phyloP scores from a whole-genome alignment of 805 yeast genomes.

The Saccharomycodes ludwigii region DNA sequence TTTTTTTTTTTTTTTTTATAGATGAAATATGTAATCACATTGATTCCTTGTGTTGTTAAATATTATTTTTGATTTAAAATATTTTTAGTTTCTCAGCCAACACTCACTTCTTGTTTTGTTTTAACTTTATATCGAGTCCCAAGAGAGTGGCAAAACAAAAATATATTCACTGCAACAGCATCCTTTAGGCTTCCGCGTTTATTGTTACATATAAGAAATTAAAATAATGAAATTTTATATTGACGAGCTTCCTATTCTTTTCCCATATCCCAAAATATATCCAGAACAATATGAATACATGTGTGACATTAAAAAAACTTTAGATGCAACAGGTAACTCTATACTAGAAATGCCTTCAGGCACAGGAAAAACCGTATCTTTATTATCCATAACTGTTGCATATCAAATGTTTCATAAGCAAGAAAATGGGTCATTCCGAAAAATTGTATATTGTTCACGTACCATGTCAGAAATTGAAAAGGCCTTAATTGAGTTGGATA shows the following conservation, averaged over 20 bases:
- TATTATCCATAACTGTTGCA: constrained; percentile 83
- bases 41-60: no score
- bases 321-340: constrained; percentile 95
- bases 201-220: no score
- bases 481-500: constrained; percentile 82
- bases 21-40: no score
- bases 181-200: no score
- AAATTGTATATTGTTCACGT: constrained; percentile 95
- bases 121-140: no score
- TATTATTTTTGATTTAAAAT: no score
- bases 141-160: no score
- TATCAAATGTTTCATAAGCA: constrained; percentile 93
- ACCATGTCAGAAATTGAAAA: constrained; percentile 99
- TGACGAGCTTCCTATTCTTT: constrained; percentile 89
- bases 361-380: constrained; percentile 92
- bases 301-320: constrained; percentile 86
- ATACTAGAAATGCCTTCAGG: constrained; percentile 99
- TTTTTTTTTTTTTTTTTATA: neutral
- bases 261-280: constrained; percentile 92
- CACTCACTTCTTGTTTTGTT: no score
- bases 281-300: constrained; percentile 98
- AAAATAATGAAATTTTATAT: constrained; percentile 56
- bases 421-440: constrained; percentile 40
- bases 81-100: no score
- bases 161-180: no score